Evolutionary conservation across 2,329 filamentous ascomycete species (phyloP).

Genomic region (Aspergillus tamarii): DNA sequence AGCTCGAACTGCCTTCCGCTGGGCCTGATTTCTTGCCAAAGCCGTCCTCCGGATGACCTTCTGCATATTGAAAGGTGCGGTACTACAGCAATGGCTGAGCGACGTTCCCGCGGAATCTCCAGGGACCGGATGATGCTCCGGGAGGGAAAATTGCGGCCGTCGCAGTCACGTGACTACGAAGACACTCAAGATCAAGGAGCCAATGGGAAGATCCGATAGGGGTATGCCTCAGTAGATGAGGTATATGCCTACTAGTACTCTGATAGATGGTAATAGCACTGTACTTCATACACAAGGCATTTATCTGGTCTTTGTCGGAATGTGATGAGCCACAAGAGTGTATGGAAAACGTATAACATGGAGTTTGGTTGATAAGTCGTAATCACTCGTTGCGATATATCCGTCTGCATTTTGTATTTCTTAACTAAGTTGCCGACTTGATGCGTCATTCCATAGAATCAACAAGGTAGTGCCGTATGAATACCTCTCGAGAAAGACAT

Average conservation of each 20-base stretch:
- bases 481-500: neutral
- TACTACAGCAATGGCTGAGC: slow-evolving; percentile 37
- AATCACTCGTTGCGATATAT: neutral
- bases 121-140: slow-evolving; percentile 3
- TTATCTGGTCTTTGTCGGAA: neutral
- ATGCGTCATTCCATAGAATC: neutral
- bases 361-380: neutral
- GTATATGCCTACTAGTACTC: neutral
- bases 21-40: slow-evolving; percentile 67
- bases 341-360: neutral
- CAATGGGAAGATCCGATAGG: neutral
- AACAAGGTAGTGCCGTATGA: neutral
- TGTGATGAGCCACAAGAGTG: neutral
- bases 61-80: slow-evolving; percentile 60
- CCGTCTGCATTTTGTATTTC: neutral
- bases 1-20: slow-evolving; percentile 49
- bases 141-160: slow-evolving; percentile 29
- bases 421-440: neutral
- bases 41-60: slow-evolving; percentile 69
- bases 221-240: neutral
- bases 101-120: slow-evolving; percentile 12
- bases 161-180: slow-evolving; percentile 18
- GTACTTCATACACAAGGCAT: neutral
- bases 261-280: neutral
- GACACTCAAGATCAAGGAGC: neutral